Evolutionary conservation across 1,139 yeast genomes (phyloP).

Genomic region (Yamadazyma blattariae): DNA sequence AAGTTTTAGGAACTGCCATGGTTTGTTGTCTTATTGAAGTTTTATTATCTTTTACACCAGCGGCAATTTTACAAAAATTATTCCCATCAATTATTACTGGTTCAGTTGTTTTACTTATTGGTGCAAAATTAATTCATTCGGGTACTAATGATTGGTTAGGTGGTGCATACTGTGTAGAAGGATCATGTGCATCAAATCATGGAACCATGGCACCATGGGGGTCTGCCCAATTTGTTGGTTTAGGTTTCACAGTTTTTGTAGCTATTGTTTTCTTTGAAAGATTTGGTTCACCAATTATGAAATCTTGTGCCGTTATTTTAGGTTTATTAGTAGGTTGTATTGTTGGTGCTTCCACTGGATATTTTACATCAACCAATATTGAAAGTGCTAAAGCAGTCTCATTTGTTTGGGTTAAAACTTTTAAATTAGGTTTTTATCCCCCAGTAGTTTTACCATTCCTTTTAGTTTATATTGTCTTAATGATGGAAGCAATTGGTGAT

Average conservation of each 20-base stretch:
- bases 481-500: constrained; percentile 90
- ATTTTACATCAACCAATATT: constrained; percentile 55
- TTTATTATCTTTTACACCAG: constrained; percentile 67
- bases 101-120: constrained; percentile 80
- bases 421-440: constrained; percentile 67
- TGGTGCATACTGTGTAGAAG: constrained; percentile 64
- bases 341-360: constrained; percentile 85
- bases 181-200: constrained; percentile 22
- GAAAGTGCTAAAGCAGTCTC: constrained; percentile 73
- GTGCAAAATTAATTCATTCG: constrained; percentile 57
- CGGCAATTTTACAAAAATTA: constrained; percentile 58
- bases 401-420: constrained; percentile 82
- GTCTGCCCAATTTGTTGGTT: constrained; percentile 75
- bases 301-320: constrained; percentile 80
- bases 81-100: constrained; percentile 90
- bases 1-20: constrained; percentile 69
- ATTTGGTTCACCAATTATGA: constrained; percentile 90
- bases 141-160: constrained; percentile 85
- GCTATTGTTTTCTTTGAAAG: constrained; percentile 70
- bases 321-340: constrained; percentile 84
- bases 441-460: constrained; percentile 79
- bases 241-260: constrained; percentile 75
- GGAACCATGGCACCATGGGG: constrained; percentile 56
- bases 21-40: constrained; percentile 76
- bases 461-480: constrained; percentile 71